Percentiles rank a stretch among this genome's conserved stretches.
These are phyloP conservation scores for Torulaspora delbrueckii DNA, from an alignment of 805 yeast species.

Conservation along the genomic window DNA sequence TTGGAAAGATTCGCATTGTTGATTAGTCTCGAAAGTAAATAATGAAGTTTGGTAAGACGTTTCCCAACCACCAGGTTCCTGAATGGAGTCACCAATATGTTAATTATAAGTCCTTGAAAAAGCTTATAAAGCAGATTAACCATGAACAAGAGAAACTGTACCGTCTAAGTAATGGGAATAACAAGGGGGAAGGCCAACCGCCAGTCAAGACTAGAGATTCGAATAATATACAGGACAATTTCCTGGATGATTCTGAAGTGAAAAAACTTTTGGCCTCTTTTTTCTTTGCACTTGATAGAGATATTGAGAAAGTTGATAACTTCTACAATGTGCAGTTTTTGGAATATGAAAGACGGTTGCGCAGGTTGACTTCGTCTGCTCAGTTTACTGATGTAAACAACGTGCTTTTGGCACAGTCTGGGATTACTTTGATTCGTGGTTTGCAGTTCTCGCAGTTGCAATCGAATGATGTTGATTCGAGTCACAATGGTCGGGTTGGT, in stretches of 20 bases:
- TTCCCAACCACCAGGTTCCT: conserved; percentile 82
- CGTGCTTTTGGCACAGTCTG: conserved; percentile 6
- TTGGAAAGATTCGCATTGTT: neutral
- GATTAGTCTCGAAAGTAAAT: neutral
- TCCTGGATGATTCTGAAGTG: conserved; percentile 40
- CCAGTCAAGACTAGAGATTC: conserved; percentile 15
- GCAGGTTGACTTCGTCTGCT: conserved; percentile 40
- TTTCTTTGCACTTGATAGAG: conserved; percentile 72
- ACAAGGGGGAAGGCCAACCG: conserved; percentile 13
- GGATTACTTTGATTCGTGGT: conserved; percentile 6
- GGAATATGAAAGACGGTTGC: conserved; percentile 70
- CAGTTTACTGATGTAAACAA: conserved; percentile 20
- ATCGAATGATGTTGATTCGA: neutral
- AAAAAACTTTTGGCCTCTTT: conserved; percentile 54
- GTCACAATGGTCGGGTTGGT: neutral
- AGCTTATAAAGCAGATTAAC: conserved; percentile 64
- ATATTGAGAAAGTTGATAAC: conserved; percentile 73
- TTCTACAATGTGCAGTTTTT: conserved; percentile 68
- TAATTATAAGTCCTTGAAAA: conserved; percentile 80
- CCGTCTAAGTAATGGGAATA: conserved; percentile 19
- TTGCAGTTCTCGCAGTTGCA: conserved; percentile 9
- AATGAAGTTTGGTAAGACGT: conserved; percentile 81
- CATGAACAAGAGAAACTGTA: conserved; percentile 37
- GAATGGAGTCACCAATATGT: conserved; percentile 83
- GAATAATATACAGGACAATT: conserved; percentile 9